A percentile compares a stretch with the other conserved stretches of the same genome.
Evolutionary conservation across 2,329 filamentous ascomycete species (phyloP).

Genomic region (Leptoxyphium fumago): DNA sequence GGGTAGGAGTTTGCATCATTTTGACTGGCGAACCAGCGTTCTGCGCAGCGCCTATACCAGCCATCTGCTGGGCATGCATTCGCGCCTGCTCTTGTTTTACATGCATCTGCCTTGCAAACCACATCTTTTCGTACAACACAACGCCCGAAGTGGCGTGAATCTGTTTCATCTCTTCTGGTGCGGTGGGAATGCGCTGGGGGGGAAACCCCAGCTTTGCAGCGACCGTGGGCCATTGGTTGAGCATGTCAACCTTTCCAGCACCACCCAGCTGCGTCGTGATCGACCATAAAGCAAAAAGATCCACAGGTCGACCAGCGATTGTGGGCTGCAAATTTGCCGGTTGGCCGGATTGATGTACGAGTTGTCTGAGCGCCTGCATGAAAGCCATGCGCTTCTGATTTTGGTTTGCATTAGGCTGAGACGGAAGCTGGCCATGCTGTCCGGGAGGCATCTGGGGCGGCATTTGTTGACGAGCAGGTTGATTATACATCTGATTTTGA

Average conservation of each 20-base stretch:
- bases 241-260: conserved; percentile 55
- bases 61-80: conserved; percentile 25
- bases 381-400: conserved; percentile 17
- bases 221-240: conserved; percentile 60
- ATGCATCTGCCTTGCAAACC: conserved; percentile 32
- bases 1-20: conserved; percentile 14
- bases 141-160: conserved; percentile 61
- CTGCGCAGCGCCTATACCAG: conserved; percentile 14
- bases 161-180: conserved; percentile 51
- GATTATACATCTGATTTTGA: conserved; percentile 12
- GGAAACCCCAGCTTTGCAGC: conserved; percentile 37
- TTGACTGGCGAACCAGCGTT: conserved; percentile 15
- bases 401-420: conserved; percentile 9
- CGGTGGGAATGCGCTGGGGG: conserved; percentile 39
- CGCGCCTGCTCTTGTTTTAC: conserved; percentile 21
- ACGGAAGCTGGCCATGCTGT: conserved; percentile 2
- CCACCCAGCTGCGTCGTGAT: conserved; percentile 63
- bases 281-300: conserved; percentile 64
- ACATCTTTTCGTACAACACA: conserved; percentile 59
- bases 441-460: conserved; percentile 12
- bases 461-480: conserved; percentile 9
- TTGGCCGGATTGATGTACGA: conserved; percentile 60
- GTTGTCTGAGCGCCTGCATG: conserved; percentile 59
- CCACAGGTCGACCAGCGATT: conserved; percentile 58
- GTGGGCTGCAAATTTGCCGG: conserved; percentile 61